Evolutionary conservation across 257 asterid genomes (phyloP).

Genomic region (Jacaranda mimosifolia): DNA sequence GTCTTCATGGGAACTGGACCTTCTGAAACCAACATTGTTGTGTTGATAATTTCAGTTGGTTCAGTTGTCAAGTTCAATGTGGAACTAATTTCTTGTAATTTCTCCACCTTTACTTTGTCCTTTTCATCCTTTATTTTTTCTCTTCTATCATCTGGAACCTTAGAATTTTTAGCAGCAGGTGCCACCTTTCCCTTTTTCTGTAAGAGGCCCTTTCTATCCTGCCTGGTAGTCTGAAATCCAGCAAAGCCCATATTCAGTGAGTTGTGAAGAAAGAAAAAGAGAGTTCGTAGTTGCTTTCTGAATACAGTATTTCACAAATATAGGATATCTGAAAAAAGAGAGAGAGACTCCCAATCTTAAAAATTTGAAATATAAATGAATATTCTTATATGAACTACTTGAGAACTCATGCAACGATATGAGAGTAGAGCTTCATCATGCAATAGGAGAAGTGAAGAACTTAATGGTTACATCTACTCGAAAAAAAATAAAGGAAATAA

Average conservation of each 20-base stretch:
- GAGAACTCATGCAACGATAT: conserved; percentile 15
- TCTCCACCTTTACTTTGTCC: conserved; percentile 41
- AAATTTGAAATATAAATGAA: background rate
- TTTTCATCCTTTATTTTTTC: conserved; percentile 39
- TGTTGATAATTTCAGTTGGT: conserved; percentile 36
- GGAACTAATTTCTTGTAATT: conserved; percentile 43
- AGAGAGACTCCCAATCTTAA: background rate
- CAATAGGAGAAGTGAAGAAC: conserved; percentile 24
- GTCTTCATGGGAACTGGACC: conserved; percentile 41
- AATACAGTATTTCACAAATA: conserved; percentile 14
- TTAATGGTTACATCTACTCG: background rate
- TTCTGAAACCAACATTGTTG: conserved; percentile 37
- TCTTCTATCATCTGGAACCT: conserved; percentile 45
- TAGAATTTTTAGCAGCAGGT: conserved; percentile 48
- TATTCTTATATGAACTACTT: background rate
- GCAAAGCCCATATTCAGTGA: conserved; percentile 18
- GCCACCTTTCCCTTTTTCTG: conserved; percentile 56
- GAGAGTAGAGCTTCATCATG: background rate
- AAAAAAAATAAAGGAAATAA: conserved; percentile 15
- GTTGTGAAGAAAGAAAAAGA: conserved; percentile 9
- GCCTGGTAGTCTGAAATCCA: conserved; percentile 46
- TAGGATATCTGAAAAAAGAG: background rate
- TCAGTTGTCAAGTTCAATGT: conserved; percentile 37
- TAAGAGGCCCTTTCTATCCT: conserved; percentile 49
- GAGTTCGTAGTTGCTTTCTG: background rate